phyloP scores from a whole-genome alignment of 1,284 basidiomycete genomes.

The Sporisorium sorghi region DNA sequence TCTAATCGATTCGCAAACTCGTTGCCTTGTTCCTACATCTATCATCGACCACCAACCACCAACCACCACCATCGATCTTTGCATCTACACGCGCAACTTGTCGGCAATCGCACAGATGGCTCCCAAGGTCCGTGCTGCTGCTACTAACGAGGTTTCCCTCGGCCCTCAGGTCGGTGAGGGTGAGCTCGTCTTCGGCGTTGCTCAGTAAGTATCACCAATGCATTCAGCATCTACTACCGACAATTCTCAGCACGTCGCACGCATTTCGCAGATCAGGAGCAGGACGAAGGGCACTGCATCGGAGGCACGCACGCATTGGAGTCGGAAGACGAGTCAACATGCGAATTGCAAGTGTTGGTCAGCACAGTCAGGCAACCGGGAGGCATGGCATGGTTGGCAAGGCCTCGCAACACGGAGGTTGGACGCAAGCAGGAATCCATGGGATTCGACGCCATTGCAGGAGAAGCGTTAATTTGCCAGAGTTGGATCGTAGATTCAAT shows the following conservation, averaged over 20 bases:
- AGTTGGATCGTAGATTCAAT: neutral
- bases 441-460: too few relatives aligned
- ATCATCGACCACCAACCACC: neutral
- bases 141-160: constrained; percentile 66
- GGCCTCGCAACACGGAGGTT: too few relatives aligned
- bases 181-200: constrained; percentile 69
- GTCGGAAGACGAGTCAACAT: too few relatives aligned
- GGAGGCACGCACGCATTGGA: too few relatives aligned
- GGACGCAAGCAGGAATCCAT: too few relatives aligned
- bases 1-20: constrained; percentile 22
- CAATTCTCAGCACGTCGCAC: constrained; percentile 23
- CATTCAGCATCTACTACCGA: neutral
- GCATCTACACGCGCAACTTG: neutral
- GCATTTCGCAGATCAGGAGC: neutral
- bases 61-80: constrained; percentile 6
- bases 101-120: constrained; percentile 59
- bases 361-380: too few relatives aligned
- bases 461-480: neutral
- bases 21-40: neutral
- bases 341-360: too few relatives aligned
- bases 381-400: too few relatives aligned
- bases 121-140: constrained; percentile 65
- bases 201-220: constrained; percentile 57
- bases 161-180: constrained; percentile 69
- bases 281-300: neutral